Conservation (phyloP, 2,329 filamentous ascomycete genomes). For the Epichloe gansuensis region DNA sequence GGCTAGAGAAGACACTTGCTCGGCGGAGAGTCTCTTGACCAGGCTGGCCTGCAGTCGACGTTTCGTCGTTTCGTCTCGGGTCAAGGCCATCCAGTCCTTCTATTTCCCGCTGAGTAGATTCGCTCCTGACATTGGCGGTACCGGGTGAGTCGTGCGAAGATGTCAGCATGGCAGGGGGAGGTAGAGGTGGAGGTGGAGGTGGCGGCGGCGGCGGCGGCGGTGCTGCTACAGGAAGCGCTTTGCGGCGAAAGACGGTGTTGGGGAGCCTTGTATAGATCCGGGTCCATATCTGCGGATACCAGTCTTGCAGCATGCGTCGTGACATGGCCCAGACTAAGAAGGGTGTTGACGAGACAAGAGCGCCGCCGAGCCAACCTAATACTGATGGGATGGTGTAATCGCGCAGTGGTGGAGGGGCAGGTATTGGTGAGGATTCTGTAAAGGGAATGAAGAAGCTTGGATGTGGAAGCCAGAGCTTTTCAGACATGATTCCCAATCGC, state of each 20-base stretch:
- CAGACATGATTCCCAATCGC: slow-evolving; percentile 34
- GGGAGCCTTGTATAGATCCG: slow-evolving; percentile 29
- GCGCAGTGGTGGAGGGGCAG: slow-evolving; percentile 29
- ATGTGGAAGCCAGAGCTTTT: slow-evolving; percentile 29
- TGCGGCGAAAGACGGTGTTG: slow-evolving; percentile 21
- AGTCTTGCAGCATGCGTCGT: slow-evolving; percentile 24
- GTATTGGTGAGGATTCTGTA: slow-evolving; percentile 36
- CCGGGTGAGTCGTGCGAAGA: neutral
- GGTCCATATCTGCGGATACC: slow-evolving; percentile 25
- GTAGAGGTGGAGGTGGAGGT: slow-evolving; percentile 12
- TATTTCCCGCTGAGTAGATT: neutral
- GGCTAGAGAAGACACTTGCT: slow-evolving; percentile 33
- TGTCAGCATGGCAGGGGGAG: slow-evolving; percentile 1
- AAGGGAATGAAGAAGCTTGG: slow-evolving; percentile 44
- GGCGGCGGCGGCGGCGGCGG: slow-evolving; percentile 11
- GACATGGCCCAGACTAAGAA: slow-evolving; percentile 35
- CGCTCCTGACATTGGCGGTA: neutral
- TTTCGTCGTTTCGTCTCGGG: slow-evolving; percentile 19
- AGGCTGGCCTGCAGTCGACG: slow-evolving; percentile 15
- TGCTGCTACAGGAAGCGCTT: slow-evolving; percentile 11
- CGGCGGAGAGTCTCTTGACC: slow-evolving; percentile 25
- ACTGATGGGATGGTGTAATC: slow-evolving; percentile 28
- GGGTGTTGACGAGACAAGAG: slow-evolving; percentile 32
- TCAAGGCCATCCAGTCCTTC: slow-evolving; percentile 6
- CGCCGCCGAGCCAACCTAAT: slow-evolving; percentile 29